These are phyloP conservation scores for Lichtheimia hyalospora DNA, from an alignment of 371 early-diverging fungal species.

Conservation along the genomic window DNA sequence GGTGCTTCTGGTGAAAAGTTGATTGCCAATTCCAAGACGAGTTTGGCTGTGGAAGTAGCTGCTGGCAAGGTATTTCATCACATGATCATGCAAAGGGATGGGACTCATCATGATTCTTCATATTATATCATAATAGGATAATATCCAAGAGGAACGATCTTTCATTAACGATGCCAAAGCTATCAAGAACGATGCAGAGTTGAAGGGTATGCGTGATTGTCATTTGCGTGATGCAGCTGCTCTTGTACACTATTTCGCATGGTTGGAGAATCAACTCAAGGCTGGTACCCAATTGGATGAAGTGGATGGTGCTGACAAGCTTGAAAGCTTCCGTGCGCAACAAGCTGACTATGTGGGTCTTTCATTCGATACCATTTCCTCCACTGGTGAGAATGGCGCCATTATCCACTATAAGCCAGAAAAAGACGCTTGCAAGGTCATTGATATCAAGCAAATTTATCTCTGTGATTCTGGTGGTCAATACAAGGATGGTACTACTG, in stretches of 20 bases:
- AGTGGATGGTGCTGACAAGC: constrained; percentile 77
- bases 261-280: constrained; percentile 85
- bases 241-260: constrained; percentile 88
- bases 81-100: no score
- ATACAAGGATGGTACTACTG: constrained; percentile 98
- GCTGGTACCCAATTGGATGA: constrained; percentile 58
- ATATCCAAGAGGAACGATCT: constrained; percentile 56
- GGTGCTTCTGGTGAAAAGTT: constrained; percentile 47
- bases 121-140: constrained; percentile 49
- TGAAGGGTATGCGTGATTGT: constrained; percentile 88
- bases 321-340: constrained; percentile 66
- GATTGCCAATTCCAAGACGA: constrained; percentile 61
- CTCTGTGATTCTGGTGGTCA: constrained; percentile 99
- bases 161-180: constrained; percentile 83
- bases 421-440: constrained; percentile 62
- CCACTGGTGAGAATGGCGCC: constrained; percentile 91
- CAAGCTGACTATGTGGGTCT: constrained; percentile 56
- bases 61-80: constrained; percentile 30
- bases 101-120: constrained; percentile 4
- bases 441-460: constrained; percentile 78
- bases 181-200: constrained; percentile 91
- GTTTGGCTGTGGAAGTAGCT: constrained; percentile 69
- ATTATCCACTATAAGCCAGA: constrained; percentile 96
- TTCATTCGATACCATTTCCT: constrained; percentile 95
- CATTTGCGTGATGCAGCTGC: constrained; percentile 95